These are phyloP conservation scores for Punctularia strigosozonata DNA, from an alignment of 768 basidiomycete genomes.

Conservation along the genomic window DNA sequence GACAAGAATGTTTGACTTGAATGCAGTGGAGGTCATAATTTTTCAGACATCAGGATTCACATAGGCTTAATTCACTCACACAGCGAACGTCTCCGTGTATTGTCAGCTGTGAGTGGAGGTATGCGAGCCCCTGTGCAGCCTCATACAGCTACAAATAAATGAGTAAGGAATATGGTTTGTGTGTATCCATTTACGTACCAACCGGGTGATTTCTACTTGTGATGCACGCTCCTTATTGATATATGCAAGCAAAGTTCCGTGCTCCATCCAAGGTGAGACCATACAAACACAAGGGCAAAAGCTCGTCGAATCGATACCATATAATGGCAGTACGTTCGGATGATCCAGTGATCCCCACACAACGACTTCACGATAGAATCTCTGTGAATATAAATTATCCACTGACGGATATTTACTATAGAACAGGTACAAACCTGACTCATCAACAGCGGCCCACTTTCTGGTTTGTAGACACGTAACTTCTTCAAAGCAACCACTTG, in stretches of 20 bases:
- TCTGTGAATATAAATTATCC: neutral
- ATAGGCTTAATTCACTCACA: neutral
- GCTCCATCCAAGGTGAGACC: neutral
- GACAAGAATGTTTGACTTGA: neutral
- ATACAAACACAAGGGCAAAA: neutral
- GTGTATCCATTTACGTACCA: neutral
- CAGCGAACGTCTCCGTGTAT: neutral
- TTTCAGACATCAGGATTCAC: neutral
- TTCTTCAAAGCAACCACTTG: too few relatives aligned
- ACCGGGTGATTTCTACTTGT: neutral
- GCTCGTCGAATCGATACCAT: neutral
- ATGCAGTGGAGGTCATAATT: neutral
- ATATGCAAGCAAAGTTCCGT: neutral
- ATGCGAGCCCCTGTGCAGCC: neutral
- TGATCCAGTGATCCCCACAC: neutral
- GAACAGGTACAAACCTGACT: too few relatives aligned
- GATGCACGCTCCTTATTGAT: too few relatives aligned
- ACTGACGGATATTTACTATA: too few relatives aligned
- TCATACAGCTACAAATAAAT: neutral
- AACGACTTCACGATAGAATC: neutral
- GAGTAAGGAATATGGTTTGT: neutral
- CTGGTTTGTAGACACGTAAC: too few relatives aligned
- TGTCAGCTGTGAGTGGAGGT: neutral
- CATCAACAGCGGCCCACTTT: too few relatives aligned
- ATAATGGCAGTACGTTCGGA: neutral